Conservation (phyloP, 495 filamentous ascomycete species). For the Neurospora pannonica region DNA sequence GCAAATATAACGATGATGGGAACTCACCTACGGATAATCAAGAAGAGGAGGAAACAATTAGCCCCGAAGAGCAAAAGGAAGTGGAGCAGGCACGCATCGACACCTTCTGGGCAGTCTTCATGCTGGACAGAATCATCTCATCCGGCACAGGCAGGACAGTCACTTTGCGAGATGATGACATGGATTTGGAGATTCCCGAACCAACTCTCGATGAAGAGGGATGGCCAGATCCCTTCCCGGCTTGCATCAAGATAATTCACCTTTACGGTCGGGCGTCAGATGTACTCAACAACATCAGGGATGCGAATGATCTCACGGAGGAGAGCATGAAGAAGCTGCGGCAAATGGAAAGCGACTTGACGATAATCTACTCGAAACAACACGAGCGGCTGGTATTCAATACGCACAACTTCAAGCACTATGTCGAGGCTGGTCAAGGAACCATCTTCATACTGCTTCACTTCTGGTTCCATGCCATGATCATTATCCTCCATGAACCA, state of each 20-base stretch:
- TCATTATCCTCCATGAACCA: constrained; percentile 75
- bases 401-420: constrained; percentile 65
- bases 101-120: constrained; percentile 80
- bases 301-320: constrained; percentile 61
- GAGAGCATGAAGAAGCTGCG: constrained; percentile 60
- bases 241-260: constrained; percentile 71
- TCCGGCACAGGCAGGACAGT: constrained; percentile 74
- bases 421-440: constrained; percentile 65
- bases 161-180: constrained; percentile 71
- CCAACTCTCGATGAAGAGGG: constrained; percentile 49
- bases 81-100: constrained; percentile 66
- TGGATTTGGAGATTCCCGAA: constrained; percentile 62
- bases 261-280: constrained; percentile 76
- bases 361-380: constrained; percentile 66
- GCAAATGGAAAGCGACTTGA: constrained; percentile 68
- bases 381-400: constrained; percentile 68
- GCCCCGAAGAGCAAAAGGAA: constrained; percentile 46
- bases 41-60: constrained; percentile 31
- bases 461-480: constrained; percentile 84
- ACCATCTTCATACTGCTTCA: constrained; percentile 82
- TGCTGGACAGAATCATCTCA: constrained; percentile 75
- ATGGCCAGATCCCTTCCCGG: constrained; percentile 69
- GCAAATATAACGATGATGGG: constrained; percentile 19
- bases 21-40: constrained; percentile 26
- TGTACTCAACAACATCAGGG: constrained; percentile 70